Evolutionary conservation across 2,329 filamentous ascomycete genomes (phyloP).

Genomic region (Alternaria triticina): DNA sequence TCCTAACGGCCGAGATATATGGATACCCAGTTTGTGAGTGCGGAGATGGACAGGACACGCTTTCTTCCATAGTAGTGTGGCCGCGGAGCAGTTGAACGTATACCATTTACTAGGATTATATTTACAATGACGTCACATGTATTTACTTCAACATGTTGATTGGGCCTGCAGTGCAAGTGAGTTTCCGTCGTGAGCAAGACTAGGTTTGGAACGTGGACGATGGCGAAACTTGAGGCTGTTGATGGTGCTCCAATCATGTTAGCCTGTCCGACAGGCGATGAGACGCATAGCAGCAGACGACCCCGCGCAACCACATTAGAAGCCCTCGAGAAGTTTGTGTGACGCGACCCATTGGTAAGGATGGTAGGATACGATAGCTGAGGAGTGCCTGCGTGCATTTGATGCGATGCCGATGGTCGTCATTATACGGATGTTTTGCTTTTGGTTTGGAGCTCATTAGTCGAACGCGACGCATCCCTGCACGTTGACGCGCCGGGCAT

Average conservation of each 20-base stretch:
- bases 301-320: background rate
- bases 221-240: constrained; percentile 10
- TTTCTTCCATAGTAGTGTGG: constrained; percentile 4
- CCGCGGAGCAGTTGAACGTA: constrained; percentile 3
- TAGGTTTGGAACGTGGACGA: background rate
- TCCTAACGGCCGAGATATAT: constrained; percentile 30
- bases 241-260: constrained; percentile 15
- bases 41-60: background rate
- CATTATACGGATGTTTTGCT: background rate
- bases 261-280: background rate
- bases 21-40: constrained; percentile 32
- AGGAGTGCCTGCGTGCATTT: background rate
- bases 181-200: background rate
- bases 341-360: background rate
- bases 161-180: background rate
- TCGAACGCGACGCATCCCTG: constrained; percentile 21
- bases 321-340: background rate
- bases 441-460: constrained; percentile 2
- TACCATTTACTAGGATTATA: constrained; percentile 3
- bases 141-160: background rate
- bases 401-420: background rate
- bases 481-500: constrained; percentile 24
- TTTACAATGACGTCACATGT: constrained; percentile 4
- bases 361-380: background rate
- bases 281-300: constrained; percentile 18